These are phyloP conservation scores for Platanthera zijinensis DNA, from an alignment of 106 monocot genomes.

Conservation along the genomic window DNA sequence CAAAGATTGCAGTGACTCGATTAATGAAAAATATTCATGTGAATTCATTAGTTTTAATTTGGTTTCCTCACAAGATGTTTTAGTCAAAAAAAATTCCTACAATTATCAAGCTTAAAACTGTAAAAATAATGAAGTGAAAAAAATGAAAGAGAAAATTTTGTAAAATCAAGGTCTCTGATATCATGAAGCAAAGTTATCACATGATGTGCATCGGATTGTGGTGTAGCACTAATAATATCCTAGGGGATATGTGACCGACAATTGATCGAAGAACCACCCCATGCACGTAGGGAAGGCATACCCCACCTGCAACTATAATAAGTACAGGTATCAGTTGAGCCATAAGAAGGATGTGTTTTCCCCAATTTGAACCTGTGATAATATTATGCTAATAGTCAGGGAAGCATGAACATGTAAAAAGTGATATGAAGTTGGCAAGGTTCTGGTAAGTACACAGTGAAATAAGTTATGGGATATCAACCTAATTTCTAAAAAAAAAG, in stretches of 20 bases:
- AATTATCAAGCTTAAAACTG: not conserved
- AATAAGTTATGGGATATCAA: not conserved
- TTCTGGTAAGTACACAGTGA: not conserved
- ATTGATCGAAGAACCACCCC: constrained; percentile 1
- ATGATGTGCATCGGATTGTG: not conserved
- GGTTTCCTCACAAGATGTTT: not conserved
- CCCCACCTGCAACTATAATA: constrained; percentile 3
- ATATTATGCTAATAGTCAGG: not conserved
- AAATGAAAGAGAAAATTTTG: not conserved
- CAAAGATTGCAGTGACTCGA: not conserved
- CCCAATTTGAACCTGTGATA: constrained; percentile 8
- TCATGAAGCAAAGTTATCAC: not conserved
- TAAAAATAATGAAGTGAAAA: not conserved
- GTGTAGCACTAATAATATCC: not conserved
- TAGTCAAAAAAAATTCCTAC: not conserved
- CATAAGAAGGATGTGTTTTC: constrained; percentile 10
- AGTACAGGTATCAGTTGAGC: constrained; percentile 7
- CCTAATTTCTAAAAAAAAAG: not conserved
- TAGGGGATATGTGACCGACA: not conserved
- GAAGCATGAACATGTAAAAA: constrained; percentile 3
- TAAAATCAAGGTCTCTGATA: not conserved
- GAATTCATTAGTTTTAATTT: not conserved
- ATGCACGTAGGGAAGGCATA: not conserved
- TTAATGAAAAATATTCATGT: not conserved
- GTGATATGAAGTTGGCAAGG: not conserved